phyloP scores from a whole-genome alignment of 2,329 filamentous ascomycete species.

The Coleophoma crateriformis region DNA sequence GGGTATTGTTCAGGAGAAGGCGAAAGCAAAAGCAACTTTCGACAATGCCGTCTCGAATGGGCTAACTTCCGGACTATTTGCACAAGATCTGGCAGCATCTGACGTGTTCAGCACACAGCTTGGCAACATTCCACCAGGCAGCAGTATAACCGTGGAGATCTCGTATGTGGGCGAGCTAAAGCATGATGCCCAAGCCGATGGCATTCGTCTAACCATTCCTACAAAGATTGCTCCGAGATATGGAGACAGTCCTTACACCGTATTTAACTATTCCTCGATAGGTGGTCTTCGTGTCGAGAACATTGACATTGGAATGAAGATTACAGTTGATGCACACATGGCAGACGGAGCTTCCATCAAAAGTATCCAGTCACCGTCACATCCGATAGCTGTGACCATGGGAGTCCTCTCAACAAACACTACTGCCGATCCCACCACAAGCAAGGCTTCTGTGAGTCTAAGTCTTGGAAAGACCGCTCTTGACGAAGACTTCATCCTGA shows the following conservation, averaged over 20 bases:
- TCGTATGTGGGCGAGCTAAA: slow-evolving; percentile 67
- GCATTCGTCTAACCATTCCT: slow-evolving; percentile 64
- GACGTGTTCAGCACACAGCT: slow-evolving; percentile 66
- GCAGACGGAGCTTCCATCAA: slow-evolving; percentile 49
- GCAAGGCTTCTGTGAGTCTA: slow-evolving; percentile 57
- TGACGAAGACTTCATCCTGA: slow-evolving; percentile 61
- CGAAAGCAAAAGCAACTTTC: slow-evolving; percentile 55
- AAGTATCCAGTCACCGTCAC: slow-evolving; percentile 60
- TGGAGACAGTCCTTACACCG: slow-evolving; percentile 28
- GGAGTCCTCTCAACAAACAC: slow-evolving; percentile 47
- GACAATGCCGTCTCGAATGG: slow-evolving; percentile 50
- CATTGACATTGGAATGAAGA: slow-evolving; percentile 22
- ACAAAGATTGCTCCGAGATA: slow-evolving; percentile 64
- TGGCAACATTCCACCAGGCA: slow-evolving; percentile 58
- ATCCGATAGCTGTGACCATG: slow-evolving; percentile 60
- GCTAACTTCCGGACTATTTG: slow-evolving; percentile 58
- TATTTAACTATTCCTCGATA: slow-evolving; percentile 17
- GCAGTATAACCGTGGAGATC: slow-evolving; percentile 53
- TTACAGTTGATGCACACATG: slow-evolving; percentile 56
- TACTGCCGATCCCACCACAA: slow-evolving; percentile 43
- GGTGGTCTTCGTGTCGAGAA: slow-evolving; percentile 1
- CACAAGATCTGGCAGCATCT: slow-evolving; percentile 51
- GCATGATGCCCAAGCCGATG: slow-evolving; percentile 60
- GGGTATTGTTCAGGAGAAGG: slow-evolving; percentile 62
- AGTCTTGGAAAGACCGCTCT: slow-evolving; percentile 46